phyloP scores from a whole-genome alignment of 768 basidiomycete species.

The Amanita fuliginea region DNA sequence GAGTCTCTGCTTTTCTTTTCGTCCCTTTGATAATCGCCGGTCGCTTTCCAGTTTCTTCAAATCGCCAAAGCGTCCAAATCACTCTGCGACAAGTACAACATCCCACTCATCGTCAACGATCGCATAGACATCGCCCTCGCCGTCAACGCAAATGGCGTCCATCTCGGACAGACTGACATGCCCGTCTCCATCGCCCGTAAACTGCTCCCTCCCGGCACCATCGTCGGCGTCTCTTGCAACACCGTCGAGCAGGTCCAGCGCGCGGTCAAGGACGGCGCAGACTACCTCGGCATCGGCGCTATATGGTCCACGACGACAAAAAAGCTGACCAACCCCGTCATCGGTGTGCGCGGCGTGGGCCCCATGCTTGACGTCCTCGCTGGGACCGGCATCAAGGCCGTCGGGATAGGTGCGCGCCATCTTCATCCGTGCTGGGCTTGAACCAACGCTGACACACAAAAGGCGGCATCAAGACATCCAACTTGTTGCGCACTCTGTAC shows the following conservation, averaged over 20 bases:
- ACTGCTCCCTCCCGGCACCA: constrained; percentile 55
- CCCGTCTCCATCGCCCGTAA: constrained; percentile 50
- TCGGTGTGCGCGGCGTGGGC: constrained; percentile 70
- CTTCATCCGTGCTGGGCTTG: no score
- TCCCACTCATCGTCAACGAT: constrained; percentile 84
- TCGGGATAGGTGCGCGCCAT: constrained; percentile 67
- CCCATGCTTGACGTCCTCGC: constrained; percentile 53
- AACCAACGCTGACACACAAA: neutral
- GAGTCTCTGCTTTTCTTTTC: constrained; percentile 12
- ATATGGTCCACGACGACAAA: constrained; percentile 80
- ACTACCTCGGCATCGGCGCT: constrained; percentile 86
- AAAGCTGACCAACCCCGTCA: constrained; percentile 44
- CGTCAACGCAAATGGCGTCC: constrained; percentile 66
- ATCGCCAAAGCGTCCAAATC: constrained; percentile 60
- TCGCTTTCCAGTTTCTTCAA: constrained; percentile 51
- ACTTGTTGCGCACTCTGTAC: constrained; percentile 66
- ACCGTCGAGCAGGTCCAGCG: constrained; percentile 49
- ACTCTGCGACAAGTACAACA: constrained; percentile 63
- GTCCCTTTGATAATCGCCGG: neutral
- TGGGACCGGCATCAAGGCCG: constrained; percentile 54
- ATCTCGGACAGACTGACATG: constrained; percentile 87
- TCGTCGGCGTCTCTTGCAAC: constrained; percentile 79
- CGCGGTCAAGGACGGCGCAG: constrained; percentile 55
- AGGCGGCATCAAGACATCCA: constrained; percentile 84
- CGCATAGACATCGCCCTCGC: constrained; percentile 82